Percentiles rank a stretch among this genome's conserved stretches.
These are phyloP conservation scores for Periconia digitata DNA, from an alignment of 2,329 filamentous ascomycete genomes.

Conservation along the genomic window DNA sequence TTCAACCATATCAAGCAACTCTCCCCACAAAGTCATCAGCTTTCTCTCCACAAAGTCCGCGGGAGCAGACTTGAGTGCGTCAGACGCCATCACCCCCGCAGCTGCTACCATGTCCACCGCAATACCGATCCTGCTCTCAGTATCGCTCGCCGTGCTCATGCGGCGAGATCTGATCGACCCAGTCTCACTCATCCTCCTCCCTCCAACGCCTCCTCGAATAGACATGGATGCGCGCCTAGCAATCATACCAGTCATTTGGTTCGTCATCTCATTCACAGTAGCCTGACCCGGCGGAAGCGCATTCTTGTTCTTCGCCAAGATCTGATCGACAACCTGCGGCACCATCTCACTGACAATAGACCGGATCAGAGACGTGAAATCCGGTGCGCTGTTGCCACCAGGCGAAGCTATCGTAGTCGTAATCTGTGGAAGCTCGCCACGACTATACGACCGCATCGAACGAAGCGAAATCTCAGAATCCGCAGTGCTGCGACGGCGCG, in stretches of 20 bases:
- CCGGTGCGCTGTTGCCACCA: slow-evolving; percentile 11
- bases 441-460: slow-evolving; percentile 8
- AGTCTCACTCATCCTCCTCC: slow-evolving; percentile 25
- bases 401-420: neutral
- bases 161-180: slow-evolving; percentile 26
- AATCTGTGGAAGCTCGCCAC: slow-evolving; percentile 6
- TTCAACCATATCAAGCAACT: slow-evolving; percentile 37
- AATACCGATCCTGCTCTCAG: slow-evolving; percentile 32
- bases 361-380: slow-evolving; percentile 32
- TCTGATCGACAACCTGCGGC: slow-evolving; percentile 35
- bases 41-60: slow-evolving; percentile 39
- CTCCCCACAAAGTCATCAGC: slow-evolving; percentile 32
- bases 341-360: slow-evolving; percentile 38
- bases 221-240: slow-evolving; percentile 27
- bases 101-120: slow-evolving; percentile 38
- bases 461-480: slow-evolving; percentile 15
- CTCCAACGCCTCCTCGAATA: slow-evolving; percentile 12
- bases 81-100: slow-evolving; percentile 32
- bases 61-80: slow-evolving; percentile 26
- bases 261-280: slow-evolving; percentile 31
- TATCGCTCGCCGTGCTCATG: slow-evolving; percentile 31
- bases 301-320: slow-evolving; percentile 30
- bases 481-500: slow-evolving; percentile 4
- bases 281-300: slow-evolving; percentile 17
- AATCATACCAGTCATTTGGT: slow-evolving; percentile 33